These are phyloP conservation scores for Cavenderia fasciculata DNA, from an alignment of 78 protist species.

Conservation along the genomic window DNA sequence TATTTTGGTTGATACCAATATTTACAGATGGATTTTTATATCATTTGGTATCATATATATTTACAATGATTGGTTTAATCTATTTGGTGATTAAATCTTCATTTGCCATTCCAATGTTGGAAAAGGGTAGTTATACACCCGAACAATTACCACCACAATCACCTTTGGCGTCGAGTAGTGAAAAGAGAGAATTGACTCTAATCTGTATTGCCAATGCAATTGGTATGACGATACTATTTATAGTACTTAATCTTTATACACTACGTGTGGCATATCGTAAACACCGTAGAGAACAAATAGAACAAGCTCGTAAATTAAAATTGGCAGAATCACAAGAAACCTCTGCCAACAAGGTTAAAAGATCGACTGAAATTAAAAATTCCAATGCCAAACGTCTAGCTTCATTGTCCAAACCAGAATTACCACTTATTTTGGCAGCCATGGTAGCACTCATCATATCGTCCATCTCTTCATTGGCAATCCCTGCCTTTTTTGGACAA, in stretches of 20 bases:
- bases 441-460: constrained; percentile 44
- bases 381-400: constrained; percentile 48
- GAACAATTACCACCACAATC: not conserved
- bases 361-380: constrained; percentile 15
- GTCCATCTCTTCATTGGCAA: constrained; percentile 31
- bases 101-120: constrained; percentile 12
- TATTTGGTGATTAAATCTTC: constrained; percentile 8
- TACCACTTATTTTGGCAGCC: constrained; percentile 35
- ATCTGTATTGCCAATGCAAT: not conserved
- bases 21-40: not conserved
- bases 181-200: not conserved
- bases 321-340: not conserved
- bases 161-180: not conserved
- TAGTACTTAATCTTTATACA: not conserved
- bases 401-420: constrained; percentile 49
- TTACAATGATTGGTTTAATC: not conserved
- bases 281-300: not conserved
- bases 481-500: constrained; percentile 62
- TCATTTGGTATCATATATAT: not conserved
- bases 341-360: not conserved
- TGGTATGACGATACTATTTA: constrained; percentile 1
- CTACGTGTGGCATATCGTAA: not conserved
- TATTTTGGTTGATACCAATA: constrained; percentile 34
- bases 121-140: not conserved
- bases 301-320: not conserved